Conservation (phyloP, 1,139 yeast species). For the Suhomyces panamericanus region DNA sequence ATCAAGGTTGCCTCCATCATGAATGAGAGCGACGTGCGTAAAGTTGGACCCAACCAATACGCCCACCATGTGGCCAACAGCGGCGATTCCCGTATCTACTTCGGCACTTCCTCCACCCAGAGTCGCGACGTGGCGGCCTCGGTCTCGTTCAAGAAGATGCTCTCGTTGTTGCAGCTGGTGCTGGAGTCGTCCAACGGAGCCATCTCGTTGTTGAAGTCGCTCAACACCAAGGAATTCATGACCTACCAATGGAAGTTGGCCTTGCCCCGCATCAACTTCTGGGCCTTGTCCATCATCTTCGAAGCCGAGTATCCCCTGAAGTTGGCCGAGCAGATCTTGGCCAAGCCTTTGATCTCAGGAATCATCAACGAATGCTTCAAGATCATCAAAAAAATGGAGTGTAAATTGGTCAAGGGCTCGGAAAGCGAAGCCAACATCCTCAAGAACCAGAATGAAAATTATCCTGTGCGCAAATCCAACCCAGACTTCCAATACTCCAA, state of each 20-base stretch:
- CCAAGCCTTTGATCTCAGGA: constrained; percentile 83
- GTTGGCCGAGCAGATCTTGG: constrained; percentile 65
- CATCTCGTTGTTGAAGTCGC: constrained; percentile 48
- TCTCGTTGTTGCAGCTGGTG: constrained; percentile 36
- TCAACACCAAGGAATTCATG: constrained; percentile 59
- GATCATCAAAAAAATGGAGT: constrained; percentile 77
- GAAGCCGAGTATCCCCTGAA: constrained; percentile 65
- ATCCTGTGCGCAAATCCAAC: constrained; percentile 31
- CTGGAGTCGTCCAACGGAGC: constrained; percentile 34
- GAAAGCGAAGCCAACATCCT: constrained; percentile 63
- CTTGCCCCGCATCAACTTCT: constrained; percentile 73
- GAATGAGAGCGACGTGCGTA: constrained; percentile 64
- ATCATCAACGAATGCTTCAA: constrained; percentile 70
- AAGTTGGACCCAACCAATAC: constrained; percentile 27
- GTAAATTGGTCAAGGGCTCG: constrained; percentile 63
- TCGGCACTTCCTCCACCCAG: constrained; percentile 34
- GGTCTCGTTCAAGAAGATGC: constrained; percentile 29
- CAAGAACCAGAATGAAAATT: constrained; percentile 51
- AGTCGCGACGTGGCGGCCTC: constrained; percentile 16
- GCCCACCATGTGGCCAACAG: constrained; percentile 28
- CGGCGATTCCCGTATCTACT: constrained; percentile 41
- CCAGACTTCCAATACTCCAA: constrained; percentile 48
- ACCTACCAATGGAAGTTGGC: constrained; percentile 85
- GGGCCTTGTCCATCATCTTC: constrained; percentile 70
- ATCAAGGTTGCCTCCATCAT: constrained; percentile 56